Evolutionary conservation across 768 basidiomycete genomes (phyloP).

Genomic region (Suillus discolor): DNA sequence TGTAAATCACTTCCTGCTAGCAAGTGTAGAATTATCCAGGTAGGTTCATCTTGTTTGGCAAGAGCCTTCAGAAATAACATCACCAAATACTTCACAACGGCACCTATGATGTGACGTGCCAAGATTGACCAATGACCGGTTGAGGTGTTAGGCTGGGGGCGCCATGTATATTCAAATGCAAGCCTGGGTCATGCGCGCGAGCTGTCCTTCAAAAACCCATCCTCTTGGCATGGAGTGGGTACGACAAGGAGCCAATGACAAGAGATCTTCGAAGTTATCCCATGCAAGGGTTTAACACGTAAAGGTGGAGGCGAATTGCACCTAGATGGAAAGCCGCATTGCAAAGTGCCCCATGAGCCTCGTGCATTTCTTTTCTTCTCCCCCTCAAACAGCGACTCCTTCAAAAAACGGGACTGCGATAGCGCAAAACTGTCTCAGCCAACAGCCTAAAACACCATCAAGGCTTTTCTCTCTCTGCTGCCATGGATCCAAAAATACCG

Average conservation of each 20-base stretch:
- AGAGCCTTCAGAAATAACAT: not conserved
- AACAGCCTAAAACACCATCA: not conserved
- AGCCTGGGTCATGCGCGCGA: not conserved
- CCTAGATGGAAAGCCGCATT: not conserved
- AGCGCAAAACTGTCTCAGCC: not conserved
- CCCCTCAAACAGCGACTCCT: conserved; percentile 2
- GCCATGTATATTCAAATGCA: not conserved
- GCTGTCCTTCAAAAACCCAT: not conserved
- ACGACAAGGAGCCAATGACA: not conserved
- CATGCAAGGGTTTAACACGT: conserved; percentile 7
- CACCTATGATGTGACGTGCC: no score
- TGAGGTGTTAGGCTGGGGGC: no score
- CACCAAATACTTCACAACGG: not conserved
- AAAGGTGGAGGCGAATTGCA: conserved; percentile 7
- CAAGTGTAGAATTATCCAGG: no score
- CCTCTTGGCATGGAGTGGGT: no score
- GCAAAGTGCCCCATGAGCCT: not conserved
- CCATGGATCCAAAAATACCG: conserved; percentile 23
- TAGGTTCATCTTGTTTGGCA: not conserved
- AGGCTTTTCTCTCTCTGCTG: not conserved
- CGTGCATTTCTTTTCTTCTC: conserved; percentile 4
- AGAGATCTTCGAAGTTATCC: not conserved
- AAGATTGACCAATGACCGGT: no score
- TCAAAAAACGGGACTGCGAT: not conserved
- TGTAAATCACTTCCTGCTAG: no score